Conservation (phyloP, 805 yeast genomes). For the Blastobotrys terrestris region DNA sequence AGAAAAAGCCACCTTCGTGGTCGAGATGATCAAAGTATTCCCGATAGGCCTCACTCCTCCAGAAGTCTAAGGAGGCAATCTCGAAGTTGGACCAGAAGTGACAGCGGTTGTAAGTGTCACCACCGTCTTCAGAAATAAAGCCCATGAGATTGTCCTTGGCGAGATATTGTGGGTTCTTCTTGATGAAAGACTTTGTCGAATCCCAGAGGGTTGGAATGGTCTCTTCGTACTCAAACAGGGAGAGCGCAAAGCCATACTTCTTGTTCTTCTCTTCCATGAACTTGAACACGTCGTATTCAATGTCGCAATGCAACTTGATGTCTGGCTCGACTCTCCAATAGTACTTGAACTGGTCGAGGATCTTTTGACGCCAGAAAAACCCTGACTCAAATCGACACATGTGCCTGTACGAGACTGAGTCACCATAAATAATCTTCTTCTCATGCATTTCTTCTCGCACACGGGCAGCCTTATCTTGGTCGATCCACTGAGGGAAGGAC, state of each 20-base stretch:
- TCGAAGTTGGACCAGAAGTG: conserved; percentile 85
- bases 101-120: conserved; percentile 71
- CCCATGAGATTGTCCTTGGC: conserved; percentile 58
- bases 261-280: conserved; percentile 71
- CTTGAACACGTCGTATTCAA: conserved; percentile 73
- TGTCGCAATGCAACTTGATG: conserved; percentile 65
- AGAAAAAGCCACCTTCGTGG: conserved; percentile 59
- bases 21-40: conserved; percentile 53
- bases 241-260: conserved; percentile 70
- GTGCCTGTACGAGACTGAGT: conserved; percentile 69
- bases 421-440: conserved; percentile 65
- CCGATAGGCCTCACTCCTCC: conserved; percentile 48
- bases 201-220: conserved; percentile 79
- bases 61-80: conserved; percentile 52
- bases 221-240: conserved; percentile 60
- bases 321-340: conserved; percentile 94
- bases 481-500: conserved; percentile 81
- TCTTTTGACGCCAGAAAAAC: conserved; percentile 67
- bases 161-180: conserved; percentile 51
- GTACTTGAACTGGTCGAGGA: conserved; percentile 65
- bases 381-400: conserved; percentile 90
- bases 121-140: conserved; percentile 65
- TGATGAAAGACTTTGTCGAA: conserved; percentile 57
- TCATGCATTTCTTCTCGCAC: conserved; percentile 50
- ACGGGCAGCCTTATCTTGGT: conserved; percentile 59